phyloP scores from a whole-genome alignment of 192 early-diverging fungal genomes.

The Globomyces pollinis-pini region DNA sequence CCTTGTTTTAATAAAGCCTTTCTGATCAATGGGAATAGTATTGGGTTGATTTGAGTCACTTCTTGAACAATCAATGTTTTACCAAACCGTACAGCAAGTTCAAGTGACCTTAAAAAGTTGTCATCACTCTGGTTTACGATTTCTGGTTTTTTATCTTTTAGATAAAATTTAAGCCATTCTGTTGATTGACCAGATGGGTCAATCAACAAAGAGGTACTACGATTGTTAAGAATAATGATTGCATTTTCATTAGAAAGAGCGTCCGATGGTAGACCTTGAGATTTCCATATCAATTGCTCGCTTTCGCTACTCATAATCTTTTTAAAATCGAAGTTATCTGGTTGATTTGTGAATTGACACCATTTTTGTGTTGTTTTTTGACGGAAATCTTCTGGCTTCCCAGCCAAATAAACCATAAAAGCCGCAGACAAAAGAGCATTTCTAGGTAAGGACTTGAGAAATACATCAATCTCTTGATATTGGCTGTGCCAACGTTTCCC shows the following conservation, averaged over 20 bases:
- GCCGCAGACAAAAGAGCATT: slow-evolving; percentile 38
- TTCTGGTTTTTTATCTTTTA: slow-evolving; percentile 43
- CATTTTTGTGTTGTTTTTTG: slow-evolving; percentile 24
- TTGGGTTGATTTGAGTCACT: slow-evolving; percentile 35
- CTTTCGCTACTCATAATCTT: slow-evolving; percentile 47
- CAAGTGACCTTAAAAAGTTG: slow-evolving; percentile 42
- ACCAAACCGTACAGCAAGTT: slow-evolving; percentile 52
- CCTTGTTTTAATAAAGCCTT: slow-evolving; percentile 45
- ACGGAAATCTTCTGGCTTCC: slow-evolving; percentile 39
- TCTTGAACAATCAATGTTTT: slow-evolving; percentile 53
- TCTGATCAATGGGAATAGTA: slow-evolving; percentile 42
- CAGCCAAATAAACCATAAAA: slow-evolving; percentile 43
- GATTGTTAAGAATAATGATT: slow-evolving; percentile 29
- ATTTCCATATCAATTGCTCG: slow-evolving; percentile 49
- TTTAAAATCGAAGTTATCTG: slow-evolving; percentile 27
- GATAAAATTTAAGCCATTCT: slow-evolving; percentile 41
- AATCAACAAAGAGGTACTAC: slow-evolving; percentile 35
- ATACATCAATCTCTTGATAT: slow-evolving; percentile 31
- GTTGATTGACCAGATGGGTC: slow-evolving; percentile 46
- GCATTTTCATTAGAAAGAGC: slow-evolving; percentile 49
- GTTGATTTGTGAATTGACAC: slow-evolving; percentile 17
- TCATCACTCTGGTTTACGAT: slow-evolving; percentile 47
- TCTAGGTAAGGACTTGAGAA: slow-evolving; percentile 25
- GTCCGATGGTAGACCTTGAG: slow-evolving; percentile 48
- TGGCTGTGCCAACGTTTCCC: slow-evolving; percentile 46